Conservation (phyloP, 441 rosid genomes). For the Populus hybrid region DNA sequence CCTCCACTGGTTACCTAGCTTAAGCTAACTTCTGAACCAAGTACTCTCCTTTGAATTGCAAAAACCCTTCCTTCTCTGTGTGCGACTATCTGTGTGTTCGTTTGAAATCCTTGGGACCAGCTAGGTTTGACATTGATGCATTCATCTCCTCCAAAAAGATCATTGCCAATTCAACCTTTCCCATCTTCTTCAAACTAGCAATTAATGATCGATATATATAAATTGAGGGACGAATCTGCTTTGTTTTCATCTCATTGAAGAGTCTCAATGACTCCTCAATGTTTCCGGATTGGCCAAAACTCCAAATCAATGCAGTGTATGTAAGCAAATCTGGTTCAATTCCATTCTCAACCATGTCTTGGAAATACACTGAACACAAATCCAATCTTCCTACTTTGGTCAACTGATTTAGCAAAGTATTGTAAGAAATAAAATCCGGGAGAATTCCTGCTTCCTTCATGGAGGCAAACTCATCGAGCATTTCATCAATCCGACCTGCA, state of each 20-base stretch:
- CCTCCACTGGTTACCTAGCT: neutral
- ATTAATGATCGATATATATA: constrained; percentile 61
- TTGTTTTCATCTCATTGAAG: constrained; percentile 67
- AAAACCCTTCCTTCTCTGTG: neutral
- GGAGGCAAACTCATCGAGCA: constrained; percentile 47
- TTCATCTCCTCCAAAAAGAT: constrained; percentile 61
- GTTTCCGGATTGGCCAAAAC: constrained; percentile 73
- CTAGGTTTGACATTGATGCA: constrained; percentile 45
- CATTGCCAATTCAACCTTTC: constrained; percentile 50
- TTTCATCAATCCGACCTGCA: constrained; percentile 52
- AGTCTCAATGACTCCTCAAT: constrained; percentile 54
- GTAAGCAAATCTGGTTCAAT: constrained; percentile 74
- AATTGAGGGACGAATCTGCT: constrained; percentile 60
- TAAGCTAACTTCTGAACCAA: neutral
- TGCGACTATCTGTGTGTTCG: constrained; percentile 33
- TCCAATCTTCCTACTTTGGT: constrained; percentile 70
- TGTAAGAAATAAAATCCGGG: constrained; percentile 65
- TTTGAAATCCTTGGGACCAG: constrained; percentile 65
- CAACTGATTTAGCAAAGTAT: constrained; percentile 63
- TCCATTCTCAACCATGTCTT: constrained; percentile 58
- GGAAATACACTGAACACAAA: constrained; percentile 47
- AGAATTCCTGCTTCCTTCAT: constrained; percentile 63
- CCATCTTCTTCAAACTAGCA: constrained; percentile 57
- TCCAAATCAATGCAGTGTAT: constrained; percentile 68
- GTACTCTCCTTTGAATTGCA: neutral